Evolutionary conservation across 164 flowering plant species (phyloP).

Genomic region (Protea cynaroides): DNA sequence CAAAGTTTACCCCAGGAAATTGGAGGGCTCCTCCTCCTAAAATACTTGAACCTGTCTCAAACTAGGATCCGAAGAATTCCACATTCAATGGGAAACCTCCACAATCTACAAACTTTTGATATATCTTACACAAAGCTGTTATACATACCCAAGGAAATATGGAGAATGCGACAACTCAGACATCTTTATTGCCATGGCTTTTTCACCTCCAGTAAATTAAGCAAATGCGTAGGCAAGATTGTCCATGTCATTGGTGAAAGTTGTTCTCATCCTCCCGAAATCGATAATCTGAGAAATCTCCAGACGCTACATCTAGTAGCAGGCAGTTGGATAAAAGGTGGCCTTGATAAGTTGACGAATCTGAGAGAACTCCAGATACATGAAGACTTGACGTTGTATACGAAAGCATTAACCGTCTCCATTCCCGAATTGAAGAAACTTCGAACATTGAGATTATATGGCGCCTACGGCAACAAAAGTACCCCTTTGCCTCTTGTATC

Average conservation of each 20-base stretch:
- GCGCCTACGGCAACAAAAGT: no score
- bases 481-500: no score
- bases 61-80: slow-evolving; percentile 2
- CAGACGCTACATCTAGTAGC: slow-evolving; percentile 9
- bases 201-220: no score
- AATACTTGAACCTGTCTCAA: slow-evolving; percentile 14
- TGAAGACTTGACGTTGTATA: background rate
- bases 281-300: slow-evolving; percentile 16
- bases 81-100: slow-evolving; percentile 14
- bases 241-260: background rate
- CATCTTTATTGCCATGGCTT: background rate
- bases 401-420: background rate
- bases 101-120: slow-evolving; percentile 16
- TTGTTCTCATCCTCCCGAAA: no score
- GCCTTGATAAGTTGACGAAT: slow-evolving; percentile 7
- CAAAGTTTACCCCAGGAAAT: background rate
- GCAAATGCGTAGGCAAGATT: no score
- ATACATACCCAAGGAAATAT: slow-evolving; percentile 4
- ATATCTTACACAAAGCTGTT: background rate
- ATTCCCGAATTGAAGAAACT: background rate
- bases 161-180: slow-evolving; percentile 17
- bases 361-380: slow-evolving; percentile 3
- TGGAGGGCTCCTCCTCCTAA: slow-evolving; percentile 21
- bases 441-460: background rate
- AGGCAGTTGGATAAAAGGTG: background rate